Conservation (phyloP, 1,284 basidiomycete genomes). For the Melampsora larici-populina region DNA sequence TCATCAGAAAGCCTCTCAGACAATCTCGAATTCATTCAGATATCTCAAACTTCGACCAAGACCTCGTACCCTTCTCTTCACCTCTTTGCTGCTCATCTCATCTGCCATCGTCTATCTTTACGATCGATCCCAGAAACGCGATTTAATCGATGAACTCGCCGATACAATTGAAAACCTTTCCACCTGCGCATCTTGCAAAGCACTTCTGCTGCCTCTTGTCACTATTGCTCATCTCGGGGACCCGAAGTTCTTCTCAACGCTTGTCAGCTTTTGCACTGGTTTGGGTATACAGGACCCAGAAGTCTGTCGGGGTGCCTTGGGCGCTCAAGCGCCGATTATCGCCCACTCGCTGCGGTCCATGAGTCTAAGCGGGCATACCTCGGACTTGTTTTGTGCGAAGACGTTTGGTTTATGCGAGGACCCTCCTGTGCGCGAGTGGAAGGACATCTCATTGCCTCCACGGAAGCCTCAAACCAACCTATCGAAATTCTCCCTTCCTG, state of each 20-base stretch:
- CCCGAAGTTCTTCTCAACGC: constrained; percentile 16
- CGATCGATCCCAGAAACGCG: constrained; percentile 6
- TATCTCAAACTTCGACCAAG: constrained; percentile 22
- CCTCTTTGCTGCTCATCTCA: constrained; percentile 8
- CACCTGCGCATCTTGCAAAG: constrained; percentile 36
- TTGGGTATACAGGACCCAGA: constrained; percentile 56
- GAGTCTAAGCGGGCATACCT: constrained; percentile 58
- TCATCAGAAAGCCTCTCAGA: background rate
- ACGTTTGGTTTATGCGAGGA: constrained; percentile 61
- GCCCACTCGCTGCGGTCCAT: constrained; percentile 62
- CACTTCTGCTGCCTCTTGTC: constrained; percentile 35
- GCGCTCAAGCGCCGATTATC: constrained; percentile 61
- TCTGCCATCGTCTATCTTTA: constrained; percentile 32
- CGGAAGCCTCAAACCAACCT: background rate
- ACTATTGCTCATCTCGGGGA: constrained; percentile 42
- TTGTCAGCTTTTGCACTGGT: constrained; percentile 38
- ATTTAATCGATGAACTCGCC: constrained; percentile 37
- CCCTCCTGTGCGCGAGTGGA: constrained; percentile 47
- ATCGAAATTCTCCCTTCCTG: constrained; percentile 50
- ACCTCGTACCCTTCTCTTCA: constrained; percentile 11
- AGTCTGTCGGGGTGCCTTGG: constrained; percentile 61
- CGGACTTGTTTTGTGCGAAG: constrained; percentile 62
- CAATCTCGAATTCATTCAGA: background rate
- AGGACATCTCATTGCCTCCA: constrained; percentile 37
- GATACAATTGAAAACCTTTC: constrained; percentile 38